phyloP scores from a whole-genome alignment of 345 rosid genomes.

The Arabis hirsuta region DNA sequence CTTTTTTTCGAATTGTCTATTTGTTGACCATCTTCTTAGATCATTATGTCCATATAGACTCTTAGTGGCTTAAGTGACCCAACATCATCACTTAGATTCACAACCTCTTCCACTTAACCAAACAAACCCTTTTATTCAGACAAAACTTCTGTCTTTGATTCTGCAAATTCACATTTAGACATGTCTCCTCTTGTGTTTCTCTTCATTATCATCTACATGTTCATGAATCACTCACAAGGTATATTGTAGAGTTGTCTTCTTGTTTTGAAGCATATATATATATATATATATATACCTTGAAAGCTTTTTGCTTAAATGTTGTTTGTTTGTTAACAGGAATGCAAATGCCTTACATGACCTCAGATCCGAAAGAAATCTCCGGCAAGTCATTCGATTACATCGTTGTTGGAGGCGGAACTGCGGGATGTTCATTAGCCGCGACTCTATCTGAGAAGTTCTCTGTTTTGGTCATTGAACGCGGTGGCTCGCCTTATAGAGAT shows the following conservation, averaged over 20 bases:
- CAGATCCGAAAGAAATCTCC: conserved; percentile 54
- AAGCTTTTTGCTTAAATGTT: background rate
- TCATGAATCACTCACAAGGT: conserved; percentile 35
- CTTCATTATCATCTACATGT: conserved; percentile 27
- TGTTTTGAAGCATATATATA: background rate
- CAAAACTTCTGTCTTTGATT: conserved; percentile 12
- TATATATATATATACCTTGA: background rate
- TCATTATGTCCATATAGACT: conserved; percentile 38
- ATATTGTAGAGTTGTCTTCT: background rate
- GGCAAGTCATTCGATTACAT: conserved; percentile 81
- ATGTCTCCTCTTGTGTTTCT: conserved; percentile 35
- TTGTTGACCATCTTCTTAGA: conserved; percentile 26
- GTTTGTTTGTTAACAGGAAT: conserved; percentile 43
- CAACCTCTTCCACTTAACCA: conserved; percentile 38
- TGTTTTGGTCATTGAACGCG: conserved; percentile 68
- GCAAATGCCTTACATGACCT: conserved; percentile 60
- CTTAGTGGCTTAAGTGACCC: conserved; percentile 25
- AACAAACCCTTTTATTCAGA: conserved; percentile 18
- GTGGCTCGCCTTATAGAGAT: conserved; percentile 66
- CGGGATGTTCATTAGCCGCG: conserved; percentile 74
- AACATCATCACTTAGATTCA: conserved; percentile 28
- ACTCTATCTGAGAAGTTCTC: conserved; percentile 66
- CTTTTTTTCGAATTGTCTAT: background rate
- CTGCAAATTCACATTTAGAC: conserved; percentile 5
- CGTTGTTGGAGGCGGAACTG: conserved; percentile 71